These are phyloP conservation scores for Chrysochromulina parva DNA, from an alignment of 78 protist species.

Conservation along the genomic window DNA sequence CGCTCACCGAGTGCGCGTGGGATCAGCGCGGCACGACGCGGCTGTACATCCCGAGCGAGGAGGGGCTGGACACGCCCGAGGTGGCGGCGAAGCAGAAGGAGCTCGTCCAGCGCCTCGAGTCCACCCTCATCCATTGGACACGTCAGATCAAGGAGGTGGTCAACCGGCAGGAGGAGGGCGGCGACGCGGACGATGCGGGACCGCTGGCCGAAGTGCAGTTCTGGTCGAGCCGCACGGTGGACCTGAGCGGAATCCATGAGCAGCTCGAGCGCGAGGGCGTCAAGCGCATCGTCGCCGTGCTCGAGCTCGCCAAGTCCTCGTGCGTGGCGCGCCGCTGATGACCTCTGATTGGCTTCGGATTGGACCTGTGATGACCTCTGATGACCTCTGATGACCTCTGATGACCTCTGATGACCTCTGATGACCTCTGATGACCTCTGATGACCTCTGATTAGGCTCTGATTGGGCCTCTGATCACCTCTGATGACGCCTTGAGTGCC, in stretches of 20 bases:
- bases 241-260: constrained; percentile 55
- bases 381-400: too few species aligned
- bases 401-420: too few species aligned
- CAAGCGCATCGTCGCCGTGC: constrained; percentile 49
- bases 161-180: constrained; percentile 44
- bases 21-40: constrained; percentile 65
- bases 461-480: too few species aligned
- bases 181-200: constrained; percentile 48
- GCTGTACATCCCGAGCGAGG: constrained; percentile 82
- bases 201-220: constrained; percentile 80
- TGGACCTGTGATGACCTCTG: too few species aligned
- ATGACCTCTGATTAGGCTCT: too few species aligned
- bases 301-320: constrained; percentile 56
- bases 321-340: too few species aligned
- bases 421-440: too few species aligned
- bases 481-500: too few species aligned
- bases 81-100: constrained; percentile 58
- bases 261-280: constrained; percentile 72
- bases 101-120: constrained; percentile 74
- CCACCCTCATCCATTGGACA: constrained; percentile 87
- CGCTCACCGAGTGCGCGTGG: constrained; percentile 72
- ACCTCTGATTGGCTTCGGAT: too few species aligned
- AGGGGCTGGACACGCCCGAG: background rate
- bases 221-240: constrained; percentile 66
- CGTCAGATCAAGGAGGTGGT: constrained; percentile 77